Conservation (phyloP, 2,329 filamentous ascomycete species). For the Sphaerulina populicola region DNA sequence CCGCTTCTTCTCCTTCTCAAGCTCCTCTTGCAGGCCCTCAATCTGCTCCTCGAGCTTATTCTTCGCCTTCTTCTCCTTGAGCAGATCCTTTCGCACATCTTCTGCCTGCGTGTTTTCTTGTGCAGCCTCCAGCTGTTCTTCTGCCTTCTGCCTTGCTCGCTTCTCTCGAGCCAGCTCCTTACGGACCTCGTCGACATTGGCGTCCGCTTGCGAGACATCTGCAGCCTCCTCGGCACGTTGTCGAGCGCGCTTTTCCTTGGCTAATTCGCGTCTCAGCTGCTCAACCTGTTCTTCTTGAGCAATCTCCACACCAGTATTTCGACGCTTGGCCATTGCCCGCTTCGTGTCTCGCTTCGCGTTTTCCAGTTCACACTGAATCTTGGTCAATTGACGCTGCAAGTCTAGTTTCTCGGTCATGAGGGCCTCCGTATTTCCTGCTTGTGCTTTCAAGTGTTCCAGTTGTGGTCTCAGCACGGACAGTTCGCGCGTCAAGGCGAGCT, state of each 20-base stretch:
- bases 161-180: constrained; percentile 31
- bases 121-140: constrained; percentile 33
- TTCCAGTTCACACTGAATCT: constrained; percentile 71
- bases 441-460: constrained; percentile 53
- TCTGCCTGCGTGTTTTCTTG: constrained; percentile 31
- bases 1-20: constrained; percentile 31
- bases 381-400: constrained; percentile 67
- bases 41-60: constrained; percentile 33
- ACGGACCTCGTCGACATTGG: constrained; percentile 28
- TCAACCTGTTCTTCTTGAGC: constrained; percentile 36
- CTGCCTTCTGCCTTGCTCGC: constrained; percentile 28
- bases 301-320: constrained; percentile 44
- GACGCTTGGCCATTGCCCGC: constrained; percentile 46
- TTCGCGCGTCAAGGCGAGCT: constrained; percentile 53
- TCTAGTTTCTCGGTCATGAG: constrained; percentile 70
- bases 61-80: constrained; percentile 30
- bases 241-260: constrained; percentile 40
- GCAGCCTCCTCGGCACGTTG: constrained; percentile 36
- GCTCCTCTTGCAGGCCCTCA: constrained; percentile 27
- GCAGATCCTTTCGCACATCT: constrained; percentile 29
- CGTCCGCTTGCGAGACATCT: constrained; percentile 28
- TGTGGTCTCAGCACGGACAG: constrained; percentile 52
- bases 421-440: constrained; percentile 54
- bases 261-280: constrained; percentile 41
- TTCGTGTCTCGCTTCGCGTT: constrained; percentile 66